Percentiles rank a stretch among this genome's conserved stretches.
Evolutionary conservation across 345 rosid genomes (phyloP).

Genomic region (Lumnitzera littorea): DNA sequence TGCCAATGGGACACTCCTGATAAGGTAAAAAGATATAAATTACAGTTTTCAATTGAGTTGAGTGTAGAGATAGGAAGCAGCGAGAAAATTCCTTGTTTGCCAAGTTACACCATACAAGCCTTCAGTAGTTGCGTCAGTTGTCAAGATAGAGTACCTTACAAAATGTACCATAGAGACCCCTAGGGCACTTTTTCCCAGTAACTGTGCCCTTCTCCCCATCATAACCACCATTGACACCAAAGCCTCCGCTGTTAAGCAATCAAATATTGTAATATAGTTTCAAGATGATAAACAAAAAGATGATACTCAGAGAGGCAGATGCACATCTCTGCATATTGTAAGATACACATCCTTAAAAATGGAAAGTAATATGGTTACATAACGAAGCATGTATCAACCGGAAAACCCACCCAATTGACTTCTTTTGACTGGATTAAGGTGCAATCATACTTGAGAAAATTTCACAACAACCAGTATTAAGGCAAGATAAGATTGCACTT

Average conservation of each 20-base stretch:
- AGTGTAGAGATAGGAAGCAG: no score
- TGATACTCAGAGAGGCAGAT: background rate
- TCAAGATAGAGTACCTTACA: constrained; percentile 48
- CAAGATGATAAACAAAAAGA: background rate
- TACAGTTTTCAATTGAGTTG: no score
- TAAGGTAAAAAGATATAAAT: background rate
- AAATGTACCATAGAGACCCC: constrained; percentile 90
- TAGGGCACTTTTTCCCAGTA: constrained; percentile 86
- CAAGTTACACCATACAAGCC: background rate
- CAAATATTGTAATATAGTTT: background rate
- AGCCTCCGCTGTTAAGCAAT: constrained; percentile 65
- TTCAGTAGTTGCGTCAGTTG: background rate
- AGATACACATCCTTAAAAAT: no score
- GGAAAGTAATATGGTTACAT: no score
- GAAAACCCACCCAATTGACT: no score
- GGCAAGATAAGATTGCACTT: no score
- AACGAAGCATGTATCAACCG: no score
- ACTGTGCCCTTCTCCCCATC: constrained; percentile 80
- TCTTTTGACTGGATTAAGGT: no score
- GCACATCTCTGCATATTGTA: no score
- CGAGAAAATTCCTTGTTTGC: background rate
- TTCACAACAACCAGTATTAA: no score
- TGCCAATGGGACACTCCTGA: constrained; percentile 97
- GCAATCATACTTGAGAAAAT: no score
- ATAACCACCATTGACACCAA: constrained; percentile 71